These are phyloP conservation scores for Whalleya microplaca DNA, from an alignment of 2,329 filamentous ascomycete species.

Conservation along the genomic window DNA sequence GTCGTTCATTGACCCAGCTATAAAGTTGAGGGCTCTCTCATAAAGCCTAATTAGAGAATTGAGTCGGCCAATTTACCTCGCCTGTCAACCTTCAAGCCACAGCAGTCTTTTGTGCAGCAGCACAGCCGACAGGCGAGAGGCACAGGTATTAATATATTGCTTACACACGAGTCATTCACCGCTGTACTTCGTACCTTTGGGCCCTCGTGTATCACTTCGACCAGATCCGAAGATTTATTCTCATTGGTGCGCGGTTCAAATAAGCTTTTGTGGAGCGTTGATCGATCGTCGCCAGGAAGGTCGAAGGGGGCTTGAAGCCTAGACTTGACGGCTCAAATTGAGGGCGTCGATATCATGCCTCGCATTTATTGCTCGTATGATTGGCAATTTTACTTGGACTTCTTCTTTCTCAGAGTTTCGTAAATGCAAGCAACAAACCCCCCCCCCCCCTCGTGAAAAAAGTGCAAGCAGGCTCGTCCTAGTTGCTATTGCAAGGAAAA, in stretches of 20 bases:
- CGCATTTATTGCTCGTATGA: conserved; percentile 7
- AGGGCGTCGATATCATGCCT: conserved; percentile 3
- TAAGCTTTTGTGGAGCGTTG: conserved; percentile 37
- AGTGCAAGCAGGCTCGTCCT: neutral
- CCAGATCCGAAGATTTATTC: conserved; percentile 1
- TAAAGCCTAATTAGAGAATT: neutral
- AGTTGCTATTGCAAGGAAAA: conserved; percentile 1
- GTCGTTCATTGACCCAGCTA: neutral
- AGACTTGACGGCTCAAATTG: neutral
- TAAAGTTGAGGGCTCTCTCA: neutral
- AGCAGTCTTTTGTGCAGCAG: neutral
- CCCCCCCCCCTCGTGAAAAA: neutral
- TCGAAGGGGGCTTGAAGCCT: conserved; percentile 2
- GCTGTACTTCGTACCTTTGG: neutral
- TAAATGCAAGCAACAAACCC: neutral
- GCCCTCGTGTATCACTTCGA: neutral
- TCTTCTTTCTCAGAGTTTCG: neutral
- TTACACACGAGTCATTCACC: neutral
- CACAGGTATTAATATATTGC: neutral
- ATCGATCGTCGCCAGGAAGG: conserved; percentile 24
- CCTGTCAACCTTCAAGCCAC: neutral
- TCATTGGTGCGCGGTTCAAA: conserved; percentile 32
- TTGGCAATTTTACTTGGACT: conserved; percentile 3
- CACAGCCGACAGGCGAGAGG: neutral
- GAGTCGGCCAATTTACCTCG: neutral